These are phyloP conservation scores for Aureobasidium uvarum DNA, from an alignment of 2,329 filamentous ascomycete genomes.

Conservation along the genomic window DNA sequence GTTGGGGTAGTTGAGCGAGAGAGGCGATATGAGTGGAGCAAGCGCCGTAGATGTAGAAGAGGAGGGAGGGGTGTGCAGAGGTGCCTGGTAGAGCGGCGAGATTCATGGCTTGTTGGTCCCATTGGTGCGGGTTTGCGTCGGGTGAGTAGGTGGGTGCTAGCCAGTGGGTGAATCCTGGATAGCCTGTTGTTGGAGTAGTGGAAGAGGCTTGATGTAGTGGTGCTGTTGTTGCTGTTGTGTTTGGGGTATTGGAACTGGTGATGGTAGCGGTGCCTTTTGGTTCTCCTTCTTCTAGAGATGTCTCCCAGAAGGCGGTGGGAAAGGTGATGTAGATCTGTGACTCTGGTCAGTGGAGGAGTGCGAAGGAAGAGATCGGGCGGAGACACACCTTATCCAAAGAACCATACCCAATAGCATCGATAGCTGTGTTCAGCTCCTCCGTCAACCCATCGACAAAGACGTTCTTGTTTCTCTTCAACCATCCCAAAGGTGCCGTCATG, in stretches of 20 bases:
- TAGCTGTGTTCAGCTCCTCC: constrained; percentile 44
- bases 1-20: constrained; percentile 39
- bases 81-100: constrained; percentile 62
- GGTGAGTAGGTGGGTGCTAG: constrained; percentile 64
- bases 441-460: constrained; percentile 50
- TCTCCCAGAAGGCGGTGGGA: constrained; percentile 43
- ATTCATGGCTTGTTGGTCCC: constrained; percentile 66
- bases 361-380: neutral
- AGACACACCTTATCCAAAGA: constrained; percentile 29
- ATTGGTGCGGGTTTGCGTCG: constrained; percentile 58
- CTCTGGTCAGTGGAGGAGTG: constrained; percentile 5
- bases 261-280: neutral
- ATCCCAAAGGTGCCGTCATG: constrained; percentile 54
- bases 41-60: constrained; percentile 76
- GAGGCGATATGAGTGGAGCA: constrained; percentile 57
- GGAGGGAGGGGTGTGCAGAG: constrained; percentile 71
- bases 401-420: constrained; percentile 39
- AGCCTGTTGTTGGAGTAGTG: constrained; percentile 39
- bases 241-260: constrained; percentile 38
- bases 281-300: neutral
- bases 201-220: constrained; percentile 38
- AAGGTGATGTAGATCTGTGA: constrained; percentile 57
- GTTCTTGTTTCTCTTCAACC: constrained; percentile 50
- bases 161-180: constrained; percentile 73
- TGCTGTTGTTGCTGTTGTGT: constrained; percentile 41